Base-by-base conservation (phyloP, 139 green algal genomes). In the Closterium sp. region DNA sequence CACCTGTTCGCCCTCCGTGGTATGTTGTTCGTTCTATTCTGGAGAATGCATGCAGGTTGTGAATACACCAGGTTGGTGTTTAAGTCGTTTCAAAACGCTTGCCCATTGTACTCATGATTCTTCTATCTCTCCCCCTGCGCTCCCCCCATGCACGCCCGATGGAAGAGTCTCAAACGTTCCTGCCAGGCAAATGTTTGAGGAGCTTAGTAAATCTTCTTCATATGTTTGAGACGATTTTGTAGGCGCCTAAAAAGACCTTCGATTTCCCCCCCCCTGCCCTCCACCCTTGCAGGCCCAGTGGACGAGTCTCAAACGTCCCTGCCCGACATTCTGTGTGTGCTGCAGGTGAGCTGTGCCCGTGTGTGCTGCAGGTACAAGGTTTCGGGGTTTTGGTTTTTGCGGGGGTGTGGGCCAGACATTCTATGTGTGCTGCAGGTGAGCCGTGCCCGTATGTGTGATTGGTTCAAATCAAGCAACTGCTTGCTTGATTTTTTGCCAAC, bases 1-100 rank as follows among this genome's bases (percentile, higher is more conserved):
- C 96, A 97, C 85, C 96, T 99, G 35, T 99, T 98, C 88, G 98
- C 97, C 87, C 96, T 99, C 88, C 96, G 99, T 88, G 97, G 91
- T 92, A 34, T 5, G 76, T 88, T 6, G n/a, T n/a, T 12, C 12
- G 84, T 9, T 36, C 9, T 25, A 33, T 25, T 25, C 30, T 87
- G 12, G 19, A 34, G 9, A 16, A 34, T 87, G 12, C 84, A n/a
- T 87, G 23, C 84, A 16, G n/a, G 19, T 33, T 87, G 19, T 25
- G 9, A 16, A 32, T 25, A 25, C 30, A 12, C n/a, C 9, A n/a
- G n/a, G n/a, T n/a, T n/a, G n/a, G n/a, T n/a, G n/a, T n/a, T n/a
- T n/a, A n/a, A n/a, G n/a, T n/a, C n/a, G n/a, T n/a, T n/a, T n/a
- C n/a, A n/a, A n/a, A n/a, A n/a, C n/a, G n/a, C n/a, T n/a, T n/a